Percentiles rank a stretch among this genome's conserved stretches.
Conservation (phyloP, 805 yeast species). For the Cyberlindnera japonica region DNA sequence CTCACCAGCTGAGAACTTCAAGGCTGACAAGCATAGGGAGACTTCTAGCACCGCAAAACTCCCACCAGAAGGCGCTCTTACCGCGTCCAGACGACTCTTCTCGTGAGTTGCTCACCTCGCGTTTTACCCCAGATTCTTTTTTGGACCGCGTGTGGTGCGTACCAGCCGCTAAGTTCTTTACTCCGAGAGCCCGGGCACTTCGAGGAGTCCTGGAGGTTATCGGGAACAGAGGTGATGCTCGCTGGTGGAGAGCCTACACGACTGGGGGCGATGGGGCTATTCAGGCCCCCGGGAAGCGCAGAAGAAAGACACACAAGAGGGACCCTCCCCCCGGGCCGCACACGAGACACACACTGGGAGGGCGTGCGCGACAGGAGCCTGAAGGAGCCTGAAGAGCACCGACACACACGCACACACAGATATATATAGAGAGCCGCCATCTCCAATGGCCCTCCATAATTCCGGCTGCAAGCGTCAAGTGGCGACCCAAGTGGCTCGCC, state of each 20-base stretch:
- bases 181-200: constrained; percentile 14
- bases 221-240: constrained; percentile 1
- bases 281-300: no score
- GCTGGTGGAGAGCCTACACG: background rate
- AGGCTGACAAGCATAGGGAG: background rate
- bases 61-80: background rate
- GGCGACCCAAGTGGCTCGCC: no score
- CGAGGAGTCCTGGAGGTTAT: constrained; percentile 5
- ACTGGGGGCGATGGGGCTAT: no score
- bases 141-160: constrained; percentile 3
- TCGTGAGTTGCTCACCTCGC: constrained; percentile 2
- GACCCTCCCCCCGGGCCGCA: no score
- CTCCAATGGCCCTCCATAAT: no score
- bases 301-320: no score
- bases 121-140: constrained; percentile 22
- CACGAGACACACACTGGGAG: no score
- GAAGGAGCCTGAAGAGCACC: no score
- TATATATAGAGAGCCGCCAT: no score
- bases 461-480: no score
- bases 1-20: background rate
- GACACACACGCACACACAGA: no score
- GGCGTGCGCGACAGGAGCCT: no score
- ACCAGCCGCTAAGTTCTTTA: constrained; percentile 7
- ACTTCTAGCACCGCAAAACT: background rate
- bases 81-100: background rate